Evolutionary conservation across 805 yeast species (phyloP), one percentile per base, ranked within the genome.

Genomic region (Lachancea meyersii): DNA sequence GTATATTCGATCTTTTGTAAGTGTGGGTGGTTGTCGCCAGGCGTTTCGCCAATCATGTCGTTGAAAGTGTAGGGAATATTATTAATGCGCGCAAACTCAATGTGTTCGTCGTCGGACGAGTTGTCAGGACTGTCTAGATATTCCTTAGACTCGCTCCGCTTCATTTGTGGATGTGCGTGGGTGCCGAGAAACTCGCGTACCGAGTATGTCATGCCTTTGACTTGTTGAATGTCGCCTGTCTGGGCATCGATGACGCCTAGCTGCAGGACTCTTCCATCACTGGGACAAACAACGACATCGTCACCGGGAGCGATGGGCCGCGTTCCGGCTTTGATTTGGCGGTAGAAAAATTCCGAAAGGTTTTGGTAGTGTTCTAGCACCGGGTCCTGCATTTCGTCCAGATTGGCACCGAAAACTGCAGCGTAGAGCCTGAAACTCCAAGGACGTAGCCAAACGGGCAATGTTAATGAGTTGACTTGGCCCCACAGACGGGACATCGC

Each of bases 401-500:
- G 66, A 55, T 93, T 83, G 5, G 82, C 98, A 8, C 96, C 96
- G 63, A 93, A 93, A 21, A 84, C 45, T 40, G 72, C 69, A 2
- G 96, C 76, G 60, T 93, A 93, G 42, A 89, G 70, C 56, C 71
- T 75, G 65, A 73, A 93, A 6, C 96, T 80, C 17, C 94, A 93
- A 9, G 73, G 78, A 53, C 99, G 75, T 47, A 91, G 55, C 94
- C 96, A 87, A 20, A 80, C 72, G 0, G 99, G 99, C 48, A 93
- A 70, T 35, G 79, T 81, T 35, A 89, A 72, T 43, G 80, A 80
- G 60, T 93, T 93, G 45, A 93, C 75, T 54, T 77, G 79, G 24
- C 99, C 99, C 99, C 99, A 93, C 35, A 91, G 65, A 48, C 99
- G 76, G 1, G 97, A 88, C 26, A 88, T 71, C 1, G 96, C 85